Evolutionary conservation across 106 monocot species (phyloP), one percentile per base, ranked within the genome.

Genomic region (Dendrobium officinale): DNA sequence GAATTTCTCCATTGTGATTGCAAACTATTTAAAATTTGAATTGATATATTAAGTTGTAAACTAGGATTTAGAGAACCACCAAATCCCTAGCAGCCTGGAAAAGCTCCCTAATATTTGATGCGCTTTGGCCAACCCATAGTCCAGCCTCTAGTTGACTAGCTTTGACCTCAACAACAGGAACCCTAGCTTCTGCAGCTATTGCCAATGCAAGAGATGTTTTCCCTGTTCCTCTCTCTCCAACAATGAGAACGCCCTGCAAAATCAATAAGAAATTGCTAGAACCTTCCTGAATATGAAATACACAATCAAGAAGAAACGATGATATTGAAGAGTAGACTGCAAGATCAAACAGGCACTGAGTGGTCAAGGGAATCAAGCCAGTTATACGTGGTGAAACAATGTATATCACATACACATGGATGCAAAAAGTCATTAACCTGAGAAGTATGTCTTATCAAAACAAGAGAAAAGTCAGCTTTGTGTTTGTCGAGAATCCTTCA

Each of bases 121-220:
- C 94, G 78, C 94, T 94, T 80, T 94, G 94, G n/a, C 94, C 94
- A 87, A 94, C 94, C 94, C 91, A 94, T 3, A 91, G 51, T 42
- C 91, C 91, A 85, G 91, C 90, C 80, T 94, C 94, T 75, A 94
- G 85, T 85, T 94, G 94, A 18, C 55, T 86, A 80, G 91, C 88
- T 87, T 91, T 87, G 78, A 94, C 78, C 83, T 94, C 91, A 82
- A 94, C 94, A 80, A 95, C 81, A 77, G 94, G 94, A 77, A 95
- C 94, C 84, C 80, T 95, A 42, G 94, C 91, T 85, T 95, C 87
- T 48, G 94, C 94, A 79, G 94, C 94, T 83, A 95, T 95, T 51
- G 94, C 94, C 72, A 95, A 81, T 72, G 94, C 94, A 85, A 95
- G 89, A 9, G 94, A 95, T 77, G 94, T 95, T 72, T 95, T 95